A percentile compares a stretch with the other conserved stretches of the same genome.
These are phyloP conservation scores for Thermomyces lanuginosus DNA, from an alignment of 2,329 filamentous ascomycete species.

Conservation along the genomic window DNA sequence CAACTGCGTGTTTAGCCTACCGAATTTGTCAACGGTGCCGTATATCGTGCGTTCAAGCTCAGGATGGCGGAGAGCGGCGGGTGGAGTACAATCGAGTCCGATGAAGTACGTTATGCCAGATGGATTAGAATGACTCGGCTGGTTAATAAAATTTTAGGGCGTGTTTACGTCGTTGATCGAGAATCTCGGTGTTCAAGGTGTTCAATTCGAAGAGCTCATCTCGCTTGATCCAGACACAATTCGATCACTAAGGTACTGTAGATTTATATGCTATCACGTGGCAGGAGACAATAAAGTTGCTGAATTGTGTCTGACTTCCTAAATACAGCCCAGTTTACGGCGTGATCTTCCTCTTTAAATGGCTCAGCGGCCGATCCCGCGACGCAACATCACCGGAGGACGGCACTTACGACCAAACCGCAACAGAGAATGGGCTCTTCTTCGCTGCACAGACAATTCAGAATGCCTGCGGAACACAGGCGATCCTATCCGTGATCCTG, in stretches of 20 bases:
- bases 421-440: constrained; percentile 58
- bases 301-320: not conserved
- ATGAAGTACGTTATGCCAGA: constrained; percentile 51
- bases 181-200: constrained; percentile 73
- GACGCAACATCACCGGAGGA: constrained; percentile 55
- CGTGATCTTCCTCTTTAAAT: constrained; percentile 99
- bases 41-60: not conserved
- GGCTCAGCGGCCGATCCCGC: constrained; percentile 42
- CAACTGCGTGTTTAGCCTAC: not conserved
- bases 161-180: constrained; percentile 96
- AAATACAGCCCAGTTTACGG: constrained; percentile 67
- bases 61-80: constrained; percentile 46
- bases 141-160: constrained; percentile 38
- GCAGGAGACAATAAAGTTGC: too few relatives aligned
- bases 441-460: constrained; percentile 96
- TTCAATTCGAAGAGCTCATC: constrained; percentile 94
- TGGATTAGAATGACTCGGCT: not conserved
- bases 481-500: constrained; percentile 74
- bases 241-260: constrained; percentile 27
- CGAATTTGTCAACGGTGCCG: not conserved
- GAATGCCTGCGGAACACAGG: constrained; percentile 95
- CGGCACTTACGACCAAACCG: constrained; percentile 61
- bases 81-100: constrained; percentile 96
- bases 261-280: too few relatives aligned
- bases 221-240: constrained; percentile 58